Conservation (phyloP, 2,329 filamentous ascomycete genomes). For the Berkeleyomyces rouxiae region DNA sequence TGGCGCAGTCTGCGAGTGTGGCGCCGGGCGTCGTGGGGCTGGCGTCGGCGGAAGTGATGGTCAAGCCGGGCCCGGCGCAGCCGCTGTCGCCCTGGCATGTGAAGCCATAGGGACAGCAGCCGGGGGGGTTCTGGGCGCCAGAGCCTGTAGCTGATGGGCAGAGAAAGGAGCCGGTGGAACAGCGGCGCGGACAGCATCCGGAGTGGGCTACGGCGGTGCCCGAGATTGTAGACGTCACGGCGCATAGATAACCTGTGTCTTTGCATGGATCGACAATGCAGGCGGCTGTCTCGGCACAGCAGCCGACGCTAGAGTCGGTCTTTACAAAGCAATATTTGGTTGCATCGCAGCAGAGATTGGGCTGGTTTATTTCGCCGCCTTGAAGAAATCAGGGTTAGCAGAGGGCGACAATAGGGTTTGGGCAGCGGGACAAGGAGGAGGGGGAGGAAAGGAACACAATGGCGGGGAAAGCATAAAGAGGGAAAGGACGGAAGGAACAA, state of each 20-base stretch:
- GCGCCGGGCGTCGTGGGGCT: slow-evolving; percentile 18
- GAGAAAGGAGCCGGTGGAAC: slow-evolving; percentile 26
- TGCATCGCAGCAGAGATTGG: slow-evolving; percentile 27
- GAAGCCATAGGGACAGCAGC: slow-evolving; percentile 32
- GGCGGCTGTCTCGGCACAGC: slow-evolving; percentile 28
- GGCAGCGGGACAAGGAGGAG: background rate
- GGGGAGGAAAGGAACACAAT: background rate
- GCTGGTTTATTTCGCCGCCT: slow-evolving; percentile 28
- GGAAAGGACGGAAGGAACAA: background rate
- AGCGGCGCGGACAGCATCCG: slow-evolving; percentile 27
- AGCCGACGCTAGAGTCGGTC: slow-evolving; percentile 20
- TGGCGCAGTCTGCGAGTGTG: slow-evolving; percentile 28
- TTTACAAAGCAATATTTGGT: slow-evolving; percentile 30
- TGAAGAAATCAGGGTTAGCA: background rate
- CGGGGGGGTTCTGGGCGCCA: slow-evolving; percentile 15
- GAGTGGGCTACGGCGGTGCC: slow-evolving; percentile 14
- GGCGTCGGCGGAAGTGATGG: slow-evolving; percentile 15
- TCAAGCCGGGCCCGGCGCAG: slow-evolving; percentile 22
- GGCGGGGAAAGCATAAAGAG: too few species aligned
- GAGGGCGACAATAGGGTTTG: background rate
- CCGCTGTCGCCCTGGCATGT: slow-evolving; percentile 24
- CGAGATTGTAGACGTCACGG: slow-evolving; percentile 17
- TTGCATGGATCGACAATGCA: slow-evolving; percentile 24
- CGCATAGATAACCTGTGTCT: slow-evolving; percentile 20
- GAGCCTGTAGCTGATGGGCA: slow-evolving; percentile 29